These are phyloP conservation scores for Pseudonectria buxi DNA, from an alignment of 2,329 filamentous ascomycete species.

Conservation along the genomic window DNA sequence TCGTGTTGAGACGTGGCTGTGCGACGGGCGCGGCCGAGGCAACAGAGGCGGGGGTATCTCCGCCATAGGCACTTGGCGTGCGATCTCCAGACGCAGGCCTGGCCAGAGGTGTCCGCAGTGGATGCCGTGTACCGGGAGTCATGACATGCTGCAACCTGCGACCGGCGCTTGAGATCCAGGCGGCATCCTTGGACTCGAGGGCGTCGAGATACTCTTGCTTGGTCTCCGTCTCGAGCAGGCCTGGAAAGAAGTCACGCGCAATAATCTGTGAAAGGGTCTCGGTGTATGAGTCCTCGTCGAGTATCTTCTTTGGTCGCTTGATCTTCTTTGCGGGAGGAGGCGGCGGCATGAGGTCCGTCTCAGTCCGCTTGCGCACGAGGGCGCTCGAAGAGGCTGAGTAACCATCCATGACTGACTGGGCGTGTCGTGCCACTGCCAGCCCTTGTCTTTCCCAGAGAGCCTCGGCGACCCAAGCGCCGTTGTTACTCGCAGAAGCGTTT, in stretches of 20 bases:
- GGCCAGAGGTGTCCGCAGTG: constrained; percentile 13
- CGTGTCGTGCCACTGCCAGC: not conserved
- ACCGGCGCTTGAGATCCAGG: constrained; percentile 81
- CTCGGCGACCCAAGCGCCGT: not conserved
- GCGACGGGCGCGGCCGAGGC: constrained; percentile 31
- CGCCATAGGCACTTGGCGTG: constrained; percentile 61
- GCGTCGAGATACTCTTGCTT: constrained; percentile 92
- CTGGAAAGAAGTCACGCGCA: constrained; percentile 92
- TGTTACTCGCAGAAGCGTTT: too few relatives aligned
- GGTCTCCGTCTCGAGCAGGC: constrained; percentile 74
- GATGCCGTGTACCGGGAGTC: constrained; percentile 58
- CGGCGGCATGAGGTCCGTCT: constrained; percentile 73
- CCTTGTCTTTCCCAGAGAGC: not conserved
- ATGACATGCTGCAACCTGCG: constrained; percentile 68
- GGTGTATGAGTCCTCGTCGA: constrained; percentile 93
- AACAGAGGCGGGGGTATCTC: constrained; percentile 66
- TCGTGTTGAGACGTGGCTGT: constrained; percentile 56
- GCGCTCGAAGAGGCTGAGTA: constrained; percentile 40
- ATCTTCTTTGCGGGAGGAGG: constrained; percentile 81
- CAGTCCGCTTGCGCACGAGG: constrained; percentile 62
- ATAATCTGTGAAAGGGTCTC: constrained; percentile 90
- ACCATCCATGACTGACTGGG: constrained; percentile 30
- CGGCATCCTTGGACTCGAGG: constrained; percentile 73
- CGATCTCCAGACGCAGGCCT: constrained; percentile 28
- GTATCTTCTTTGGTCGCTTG: constrained; percentile 78